Percentiles rank a stretch among this genome's conserved stretches.
Conservation (phyloP, 768 basidiomycete species). For the Phanerochaete carnosa region DNA sequence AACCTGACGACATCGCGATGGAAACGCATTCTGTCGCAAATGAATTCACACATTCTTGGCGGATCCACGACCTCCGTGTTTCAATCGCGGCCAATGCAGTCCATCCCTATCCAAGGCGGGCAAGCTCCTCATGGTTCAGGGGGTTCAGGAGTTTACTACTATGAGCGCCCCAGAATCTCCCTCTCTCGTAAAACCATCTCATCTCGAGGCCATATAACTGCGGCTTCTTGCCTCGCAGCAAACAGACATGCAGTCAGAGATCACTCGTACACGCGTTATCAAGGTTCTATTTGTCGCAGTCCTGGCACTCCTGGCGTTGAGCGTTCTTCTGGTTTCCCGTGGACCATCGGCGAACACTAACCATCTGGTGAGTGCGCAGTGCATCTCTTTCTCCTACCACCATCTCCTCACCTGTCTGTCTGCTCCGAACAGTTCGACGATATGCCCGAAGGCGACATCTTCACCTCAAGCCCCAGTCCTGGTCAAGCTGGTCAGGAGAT, state of each 20-base stretch:
- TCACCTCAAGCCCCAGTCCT: neutral
- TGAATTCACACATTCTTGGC: neutral
- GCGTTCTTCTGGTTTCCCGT: neutral
- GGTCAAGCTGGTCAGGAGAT: neutral
- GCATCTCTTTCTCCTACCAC: neutral
- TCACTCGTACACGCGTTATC: neutral
- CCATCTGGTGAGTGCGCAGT: neutral
- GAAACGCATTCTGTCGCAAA: neutral
- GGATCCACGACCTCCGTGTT: neutral
- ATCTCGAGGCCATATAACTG: neutral
- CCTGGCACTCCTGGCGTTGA: neutral
- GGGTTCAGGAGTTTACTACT: neutral
- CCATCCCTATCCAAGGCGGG: neutral
- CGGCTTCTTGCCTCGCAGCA: neutral
- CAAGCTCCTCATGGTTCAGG: neutral
- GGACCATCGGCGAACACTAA: neutral
- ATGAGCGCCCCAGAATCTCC: neutral
- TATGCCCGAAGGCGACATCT: neutral
- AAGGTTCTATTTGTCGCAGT: neutral
- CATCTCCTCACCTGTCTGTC: neutral
- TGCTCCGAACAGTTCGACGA: neutral
- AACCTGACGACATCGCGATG: neutral
- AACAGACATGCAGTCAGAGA: neutral
- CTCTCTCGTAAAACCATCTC: neutral
- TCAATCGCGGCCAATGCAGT: neutral